Conservation (phyloP, 2,329 filamentous ascomycete species). For the Ascomycota sp. region DNA sequence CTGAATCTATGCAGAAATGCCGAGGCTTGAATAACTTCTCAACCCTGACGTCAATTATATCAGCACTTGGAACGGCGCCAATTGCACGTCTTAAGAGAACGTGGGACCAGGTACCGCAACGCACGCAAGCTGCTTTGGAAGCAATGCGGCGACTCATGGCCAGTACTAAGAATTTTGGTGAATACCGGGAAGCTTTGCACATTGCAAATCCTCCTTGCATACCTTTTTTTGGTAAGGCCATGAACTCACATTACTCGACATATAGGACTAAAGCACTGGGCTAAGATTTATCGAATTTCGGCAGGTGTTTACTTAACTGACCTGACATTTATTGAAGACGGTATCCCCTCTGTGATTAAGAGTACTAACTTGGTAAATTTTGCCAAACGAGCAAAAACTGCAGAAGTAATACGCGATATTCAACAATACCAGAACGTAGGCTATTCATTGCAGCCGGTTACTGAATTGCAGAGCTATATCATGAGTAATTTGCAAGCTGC, state of each 20-base stretch:
- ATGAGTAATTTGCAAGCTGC: constrained; percentile 87
- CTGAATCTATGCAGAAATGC: constrained; percentile 47
- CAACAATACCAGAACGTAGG: constrained; percentile 96
- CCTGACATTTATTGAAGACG: constrained; percentile 94
- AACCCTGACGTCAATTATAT: constrained; percentile 91
- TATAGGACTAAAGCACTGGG: no score
- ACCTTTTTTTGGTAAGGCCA: constrained; percentile 78
- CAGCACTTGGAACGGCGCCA: constrained; percentile 77
- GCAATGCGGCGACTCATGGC: constrained; percentile 88
- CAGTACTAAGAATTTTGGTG: constrained; percentile 92
- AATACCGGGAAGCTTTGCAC: constrained; percentile 84
- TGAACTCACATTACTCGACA: no score
- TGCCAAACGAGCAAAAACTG: constrained; percentile 90
- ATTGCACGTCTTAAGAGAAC: constrained; percentile 85
- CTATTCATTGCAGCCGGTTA: constrained; percentile 75
- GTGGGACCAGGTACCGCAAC: constrained; percentile 79
- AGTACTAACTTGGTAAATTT: constrained; percentile 97
- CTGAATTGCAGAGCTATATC: constrained; percentile 90
- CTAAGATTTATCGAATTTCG: neutral
- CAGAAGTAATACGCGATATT: constrained; percentile 93
- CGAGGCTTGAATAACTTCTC: constrained; percentile 88
- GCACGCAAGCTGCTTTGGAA: constrained; percentile 60
- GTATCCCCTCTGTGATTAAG: constrained; percentile 88
- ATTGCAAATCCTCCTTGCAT: constrained; percentile 90
- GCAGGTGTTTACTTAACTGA: constrained; percentile 87